Evolutionary conservation across 2,329 filamentous ascomycete genomes (phyloP).

Genomic region (Alternaria sp.): DNA sequence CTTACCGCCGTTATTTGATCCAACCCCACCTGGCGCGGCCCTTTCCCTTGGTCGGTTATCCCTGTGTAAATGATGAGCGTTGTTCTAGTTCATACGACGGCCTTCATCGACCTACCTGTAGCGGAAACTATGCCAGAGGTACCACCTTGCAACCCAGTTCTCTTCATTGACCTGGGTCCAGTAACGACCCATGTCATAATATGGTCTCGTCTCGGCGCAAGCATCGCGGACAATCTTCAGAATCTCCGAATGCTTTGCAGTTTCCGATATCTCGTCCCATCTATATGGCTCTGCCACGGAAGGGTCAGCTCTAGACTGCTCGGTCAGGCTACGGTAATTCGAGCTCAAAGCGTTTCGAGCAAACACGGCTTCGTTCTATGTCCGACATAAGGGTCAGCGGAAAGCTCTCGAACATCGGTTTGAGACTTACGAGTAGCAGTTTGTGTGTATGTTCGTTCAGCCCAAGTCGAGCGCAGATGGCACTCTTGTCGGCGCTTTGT

Average conservation of each 20-base stretch:
- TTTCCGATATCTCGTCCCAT: constrained; percentile 59
- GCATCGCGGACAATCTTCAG: constrained; percentile 53
- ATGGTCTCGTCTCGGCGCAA: constrained; percentile 49
- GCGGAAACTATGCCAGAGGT: constrained; percentile 62
- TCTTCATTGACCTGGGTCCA: constrained; percentile 53
- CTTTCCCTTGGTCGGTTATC: constrained; percentile 40
- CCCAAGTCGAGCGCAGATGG: constrained; percentile 55
- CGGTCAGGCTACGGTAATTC: constrained; percentile 51
- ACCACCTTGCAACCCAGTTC: constrained; percentile 63
- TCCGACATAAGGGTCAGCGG: constrained; percentile 15
- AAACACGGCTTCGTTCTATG: constrained; percentile 54
- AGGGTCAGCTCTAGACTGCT: constrained; percentile 45
- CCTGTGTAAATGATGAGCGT: constrained; percentile 29
- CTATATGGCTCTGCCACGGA: constrained; percentile 53
- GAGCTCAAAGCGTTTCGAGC: constrained; percentile 55
- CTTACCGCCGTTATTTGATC: constrained; percentile 9
- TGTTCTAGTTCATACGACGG: neutral
- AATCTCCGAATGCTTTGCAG: constrained; percentile 57
- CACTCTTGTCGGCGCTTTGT: constrained; percentile 57
- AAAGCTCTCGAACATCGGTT: neutral
- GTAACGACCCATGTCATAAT: constrained; percentile 56
- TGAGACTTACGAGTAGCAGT: constrained; percentile 54
- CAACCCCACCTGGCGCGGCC: neutral
- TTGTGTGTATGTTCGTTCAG: constrained; percentile 54
- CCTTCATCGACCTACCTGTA: constrained; percentile 39